phyloP scores from a whole-genome alignment of 208 protist genomes.

The Perkinsela sp. region DNA sequence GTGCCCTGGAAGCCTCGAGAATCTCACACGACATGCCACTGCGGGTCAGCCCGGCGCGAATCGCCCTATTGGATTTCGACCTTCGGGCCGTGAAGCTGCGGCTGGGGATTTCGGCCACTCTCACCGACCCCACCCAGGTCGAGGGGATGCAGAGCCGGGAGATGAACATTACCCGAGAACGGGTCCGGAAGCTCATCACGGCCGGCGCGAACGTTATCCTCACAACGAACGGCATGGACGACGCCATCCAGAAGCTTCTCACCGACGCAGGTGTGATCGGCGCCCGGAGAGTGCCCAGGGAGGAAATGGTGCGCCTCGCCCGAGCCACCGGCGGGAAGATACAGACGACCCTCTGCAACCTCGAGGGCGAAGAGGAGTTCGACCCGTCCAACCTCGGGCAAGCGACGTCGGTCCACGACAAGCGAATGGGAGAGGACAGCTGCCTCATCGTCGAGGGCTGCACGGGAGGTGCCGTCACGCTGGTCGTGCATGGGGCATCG shows the following conservation, averaged over 20 bases:
- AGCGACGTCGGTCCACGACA: slow-evolving; percentile 78
- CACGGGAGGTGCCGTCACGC: slow-evolving; percentile 50
- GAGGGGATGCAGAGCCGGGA: slow-evolving; percentile 85
- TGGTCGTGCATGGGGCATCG: slow-evolving; percentile 94
- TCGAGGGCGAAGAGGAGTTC: slow-evolving; percentile 89
- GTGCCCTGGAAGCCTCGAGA: slow-evolving; percentile 81
- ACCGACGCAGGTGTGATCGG: slow-evolving; percentile 85
- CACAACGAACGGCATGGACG: slow-evolving; percentile 96
- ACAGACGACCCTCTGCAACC: slow-evolving; percentile 73
- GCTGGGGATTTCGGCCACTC: slow-evolving; percentile 86
- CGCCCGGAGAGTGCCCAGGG: slow-evolving; percentile 78
- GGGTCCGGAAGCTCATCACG: slow-evolving; percentile 85
- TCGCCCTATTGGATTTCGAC: slow-evolving; percentile 96
- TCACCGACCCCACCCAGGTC: slow-evolving; percentile 85
- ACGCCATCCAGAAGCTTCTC: slow-evolving; percentile 94
- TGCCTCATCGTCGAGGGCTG: slow-evolving; percentile 70
- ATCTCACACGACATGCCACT: slow-evolving; percentile 91
- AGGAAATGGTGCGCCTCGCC: slow-evolving; percentile 83
- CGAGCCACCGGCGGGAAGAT: slow-evolving; percentile 81
- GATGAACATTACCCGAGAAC: slow-evolving; percentile 84
- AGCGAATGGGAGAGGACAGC: slow-evolving; percentile 88
- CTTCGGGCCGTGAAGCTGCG: slow-evolving; percentile 83
- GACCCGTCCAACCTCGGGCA: slow-evolving; percentile 68
- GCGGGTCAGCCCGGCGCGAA: slow-evolving; percentile 74
- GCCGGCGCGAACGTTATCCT: slow-evolving; percentile 95